These are phyloP conservation scores for Adansonia gregorii DNA, from an alignment of 441 rosid species.

Conservation along the genomic window DNA sequence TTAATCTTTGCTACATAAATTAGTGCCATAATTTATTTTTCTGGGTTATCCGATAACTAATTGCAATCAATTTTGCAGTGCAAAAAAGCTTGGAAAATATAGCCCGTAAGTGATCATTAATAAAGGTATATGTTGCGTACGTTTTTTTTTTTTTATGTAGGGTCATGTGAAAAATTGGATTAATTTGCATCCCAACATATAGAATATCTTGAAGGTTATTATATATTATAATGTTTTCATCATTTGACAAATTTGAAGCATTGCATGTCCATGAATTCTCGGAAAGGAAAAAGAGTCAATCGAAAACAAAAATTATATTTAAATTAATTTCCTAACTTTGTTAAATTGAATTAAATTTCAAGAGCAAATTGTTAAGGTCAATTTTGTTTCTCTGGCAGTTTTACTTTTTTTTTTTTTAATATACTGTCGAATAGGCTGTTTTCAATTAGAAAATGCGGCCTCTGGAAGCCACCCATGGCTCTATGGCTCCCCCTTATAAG, in stretches of 20 bases:
- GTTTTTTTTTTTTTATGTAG: background rate
- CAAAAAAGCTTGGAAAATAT: background rate
- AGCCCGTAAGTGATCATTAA: background rate
- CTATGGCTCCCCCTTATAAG: background rate
- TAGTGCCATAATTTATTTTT: background rate
- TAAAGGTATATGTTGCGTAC: background rate
- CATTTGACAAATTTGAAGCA: background rate
- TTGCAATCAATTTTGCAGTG: background rate
- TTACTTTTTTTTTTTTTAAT: background rate
- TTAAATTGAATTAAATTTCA: background rate
- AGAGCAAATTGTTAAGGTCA: background rate
- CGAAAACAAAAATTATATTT: background rate
- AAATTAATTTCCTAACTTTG: background rate
- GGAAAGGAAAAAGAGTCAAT: background rate
- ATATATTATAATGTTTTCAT: background rate
- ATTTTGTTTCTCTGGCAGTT: background rate
- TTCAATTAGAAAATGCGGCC: conserved; percentile 18
- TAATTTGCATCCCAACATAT: background rate
- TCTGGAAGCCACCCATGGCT: background rate
- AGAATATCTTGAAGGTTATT: background rate
- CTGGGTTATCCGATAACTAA: background rate
- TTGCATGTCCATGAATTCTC: background rate
- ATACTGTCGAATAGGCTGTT: background rate
- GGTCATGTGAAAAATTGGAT: background rate
- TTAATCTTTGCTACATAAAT: background rate